Evolutionary conservation across 345 rosid species (phyloP).

Genomic region (Atalantia buxifolia): DNA sequence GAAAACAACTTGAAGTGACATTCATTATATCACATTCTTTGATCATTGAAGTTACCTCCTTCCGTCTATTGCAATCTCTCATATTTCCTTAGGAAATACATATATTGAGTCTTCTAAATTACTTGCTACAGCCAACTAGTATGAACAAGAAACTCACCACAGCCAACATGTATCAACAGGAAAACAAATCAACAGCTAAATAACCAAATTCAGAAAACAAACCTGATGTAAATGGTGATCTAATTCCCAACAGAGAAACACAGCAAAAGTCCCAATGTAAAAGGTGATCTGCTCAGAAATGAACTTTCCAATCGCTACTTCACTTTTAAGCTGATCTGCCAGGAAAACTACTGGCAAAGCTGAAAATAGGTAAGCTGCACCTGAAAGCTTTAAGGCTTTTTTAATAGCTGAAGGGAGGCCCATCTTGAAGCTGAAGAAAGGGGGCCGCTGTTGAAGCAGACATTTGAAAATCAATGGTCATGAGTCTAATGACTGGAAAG

Average conservation of each 20-base stretch:
- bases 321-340: conserved; percentile 32
- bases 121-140: neutral
- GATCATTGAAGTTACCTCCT: no score
- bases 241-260: conserved; percentile 85
- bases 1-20: no score
- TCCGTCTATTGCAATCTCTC: neutral
- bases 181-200: neutral
- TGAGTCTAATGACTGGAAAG: neutral
- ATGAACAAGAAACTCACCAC: neutral
- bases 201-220: conserved; percentile 10
- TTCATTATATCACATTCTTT: no score
- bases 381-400: conserved; percentile 60
- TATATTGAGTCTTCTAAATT: neutral
- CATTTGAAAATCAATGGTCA: conserved; percentile 15
- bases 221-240: conserved; percentile 86
- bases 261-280: conserved; percentile 50
- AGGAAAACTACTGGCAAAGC: conserved; percentile 42
- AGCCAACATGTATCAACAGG: neutral
- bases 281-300: conserved; percentile 53
- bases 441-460: conserved; percentile 57
- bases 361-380: conserved; percentile 41
- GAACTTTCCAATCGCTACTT: conserved; percentile 38
- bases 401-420: conserved; percentile 56
- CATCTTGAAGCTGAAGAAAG: conserved; percentile 86
- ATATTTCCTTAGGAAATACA: neutral